phyloP scores from a whole-genome alignment of 768 basidiomycete species.

The Kwoniella sp. region DNA sequence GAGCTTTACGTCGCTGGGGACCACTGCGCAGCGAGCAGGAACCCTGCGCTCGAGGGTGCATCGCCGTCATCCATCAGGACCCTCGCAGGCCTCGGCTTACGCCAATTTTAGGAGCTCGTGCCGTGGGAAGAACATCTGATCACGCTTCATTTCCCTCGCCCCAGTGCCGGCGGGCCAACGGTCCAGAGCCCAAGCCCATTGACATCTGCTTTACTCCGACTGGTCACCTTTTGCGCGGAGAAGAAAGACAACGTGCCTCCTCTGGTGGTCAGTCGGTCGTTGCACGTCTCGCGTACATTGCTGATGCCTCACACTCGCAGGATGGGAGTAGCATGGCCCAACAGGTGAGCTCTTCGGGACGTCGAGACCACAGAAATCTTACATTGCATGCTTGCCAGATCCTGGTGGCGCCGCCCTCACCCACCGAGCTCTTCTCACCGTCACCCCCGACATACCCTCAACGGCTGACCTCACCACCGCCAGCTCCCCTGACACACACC shows the following conservation, averaged over 20 bases:
- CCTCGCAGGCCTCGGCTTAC: neutral
- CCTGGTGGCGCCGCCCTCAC: constrained; percentile 39
- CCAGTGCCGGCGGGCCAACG: too few species aligned
- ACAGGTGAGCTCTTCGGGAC: constrained; percentile 11
- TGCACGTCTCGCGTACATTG: neutral
- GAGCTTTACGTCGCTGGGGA: too few species aligned
- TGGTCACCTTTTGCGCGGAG: constrained; percentile 33
- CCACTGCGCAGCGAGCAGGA: too few species aligned
- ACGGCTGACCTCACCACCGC: constrained; percentile 29
- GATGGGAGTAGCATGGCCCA: constrained; percentile 22
- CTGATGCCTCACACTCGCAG: constrained; percentile 2
- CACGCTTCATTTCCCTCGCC: constrained; percentile 15
- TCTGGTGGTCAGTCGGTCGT: constrained; percentile 11
- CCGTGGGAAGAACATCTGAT: constrained; percentile 48
- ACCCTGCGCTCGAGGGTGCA: too few species aligned
- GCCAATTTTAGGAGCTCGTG: constrained; percentile 36
- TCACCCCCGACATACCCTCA: constrained; percentile 23
- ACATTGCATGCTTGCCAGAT: constrained; percentile 15
- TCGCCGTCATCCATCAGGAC: too few species aligned
- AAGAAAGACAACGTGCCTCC: constrained; percentile 31
- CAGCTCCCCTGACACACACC: constrained; percentile 9
- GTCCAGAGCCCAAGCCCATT: too few species aligned
- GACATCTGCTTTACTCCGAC: constrained; percentile 32
- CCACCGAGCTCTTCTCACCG: constrained; percentile 36
- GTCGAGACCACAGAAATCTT: neutral